Conservation (phyloP, 148 eudicot genomes). For the Rhododendron ovatum region DNA sequence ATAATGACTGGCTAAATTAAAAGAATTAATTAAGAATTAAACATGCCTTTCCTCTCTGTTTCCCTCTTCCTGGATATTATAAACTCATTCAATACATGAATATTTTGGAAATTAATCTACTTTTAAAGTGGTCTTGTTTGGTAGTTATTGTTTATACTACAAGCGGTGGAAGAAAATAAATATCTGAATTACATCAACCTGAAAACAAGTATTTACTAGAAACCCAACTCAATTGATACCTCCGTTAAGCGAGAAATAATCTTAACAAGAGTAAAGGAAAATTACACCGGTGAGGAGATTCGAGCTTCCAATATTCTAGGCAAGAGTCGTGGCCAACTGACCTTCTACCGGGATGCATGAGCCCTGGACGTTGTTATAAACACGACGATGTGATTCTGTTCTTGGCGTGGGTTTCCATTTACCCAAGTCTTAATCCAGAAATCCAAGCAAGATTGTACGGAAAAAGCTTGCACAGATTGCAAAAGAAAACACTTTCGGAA, state of each 20-base stretch:
- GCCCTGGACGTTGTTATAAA: too few species aligned
- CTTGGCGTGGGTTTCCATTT: not conserved
- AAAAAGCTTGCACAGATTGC: slow-evolving; percentile 5
- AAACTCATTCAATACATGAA: not conserved
- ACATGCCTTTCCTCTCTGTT: not conserved
- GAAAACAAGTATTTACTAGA: too few species aligned
- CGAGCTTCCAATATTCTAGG: too few species aligned
- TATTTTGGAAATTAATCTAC: not conserved
- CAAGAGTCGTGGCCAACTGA: too few species aligned
- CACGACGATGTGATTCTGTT: not conserved
- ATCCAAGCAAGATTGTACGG: slow-evolving; percentile 11
- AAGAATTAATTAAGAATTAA: not conserved
- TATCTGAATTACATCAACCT: too few species aligned
- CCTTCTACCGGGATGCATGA: too few species aligned
- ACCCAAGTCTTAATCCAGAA: not conserved
- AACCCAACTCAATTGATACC: too few species aligned
- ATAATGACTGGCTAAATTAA: not conserved
- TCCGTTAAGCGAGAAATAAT: not conserved
- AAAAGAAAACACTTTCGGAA: not conserved
- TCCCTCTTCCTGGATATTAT: not conserved
- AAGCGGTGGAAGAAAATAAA: too few species aligned
- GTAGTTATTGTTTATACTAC: not conserved
- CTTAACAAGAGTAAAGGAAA: too few species aligned
- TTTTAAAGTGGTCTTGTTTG: not conserved
- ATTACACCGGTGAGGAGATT: too few species aligned